Evolutionary conservation across 352 stramenopile genomes (phyloP).

Genomic region (Phytophthora crassamura): DNA sequence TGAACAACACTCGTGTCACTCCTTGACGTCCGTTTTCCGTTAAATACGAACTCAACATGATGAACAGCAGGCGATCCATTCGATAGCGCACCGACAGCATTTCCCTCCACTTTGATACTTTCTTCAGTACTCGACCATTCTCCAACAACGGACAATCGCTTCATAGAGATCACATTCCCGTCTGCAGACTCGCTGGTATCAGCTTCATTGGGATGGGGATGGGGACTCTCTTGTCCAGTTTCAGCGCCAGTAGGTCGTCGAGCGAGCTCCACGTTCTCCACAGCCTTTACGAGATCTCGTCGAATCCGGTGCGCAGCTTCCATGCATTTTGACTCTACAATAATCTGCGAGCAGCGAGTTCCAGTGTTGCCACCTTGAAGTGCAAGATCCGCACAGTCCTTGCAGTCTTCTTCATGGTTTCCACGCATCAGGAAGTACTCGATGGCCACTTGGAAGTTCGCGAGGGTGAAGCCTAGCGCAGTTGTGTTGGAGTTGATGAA

Average conservation of each 20-base stretch:
- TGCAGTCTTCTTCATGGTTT: slow-evolving; percentile 33
- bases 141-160: slow-evolving; percentile 48
- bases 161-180: slow-evolving; percentile 7
- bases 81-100: not conserved
- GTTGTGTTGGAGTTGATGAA: slow-evolving; percentile 89
- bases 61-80: slow-evolving; percentile 17
- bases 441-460: slow-evolving; percentile 82
- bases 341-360: slow-evolving; percentile 27
- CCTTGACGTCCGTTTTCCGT: not conserved
- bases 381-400: slow-evolving; percentile 25
- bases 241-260: slow-evolving; percentile 23
- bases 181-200: not conserved
- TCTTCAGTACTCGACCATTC: slow-evolving; percentile 49
- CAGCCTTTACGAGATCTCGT: slow-evolving; percentile 28
- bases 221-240: slow-evolving; percentile 20
- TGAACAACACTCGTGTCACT: slow-evolving; percentile 36
- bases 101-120: not conserved
- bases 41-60: slow-evolving; percentile 26
- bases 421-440: slow-evolving; percentile 78
- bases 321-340: slow-evolving; percentile 38
- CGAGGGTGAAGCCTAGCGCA: slow-evolving; percentile 77
- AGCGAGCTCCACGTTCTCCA: slow-evolving; percentile 32
- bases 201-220: not conserved
- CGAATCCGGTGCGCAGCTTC: slow-evolving; percentile 32
- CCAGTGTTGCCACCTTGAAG: slow-evolving; percentile 19